These are phyloP conservation scores for Calonectria crousiana DNA, from an alignment of 2,329 filamentous ascomycete species.

Conservation along the genomic window DNA sequence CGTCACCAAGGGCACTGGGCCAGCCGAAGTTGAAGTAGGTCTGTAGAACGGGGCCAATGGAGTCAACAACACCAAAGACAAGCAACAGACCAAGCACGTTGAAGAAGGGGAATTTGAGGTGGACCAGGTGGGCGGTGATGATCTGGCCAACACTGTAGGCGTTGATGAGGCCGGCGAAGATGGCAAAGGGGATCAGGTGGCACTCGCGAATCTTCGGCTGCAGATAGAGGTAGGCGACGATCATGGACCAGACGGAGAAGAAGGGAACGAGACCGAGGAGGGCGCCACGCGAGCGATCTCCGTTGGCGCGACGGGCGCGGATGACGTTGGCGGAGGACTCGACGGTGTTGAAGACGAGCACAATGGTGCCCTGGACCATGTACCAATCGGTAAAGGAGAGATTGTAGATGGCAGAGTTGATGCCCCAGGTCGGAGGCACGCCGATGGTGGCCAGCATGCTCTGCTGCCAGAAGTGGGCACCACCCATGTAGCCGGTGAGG, in stretches of 20 bases:
- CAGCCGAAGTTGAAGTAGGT: conserved; percentile 74
- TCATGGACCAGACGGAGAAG: conserved; percentile 80
- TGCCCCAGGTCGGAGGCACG: conserved; percentile 70
- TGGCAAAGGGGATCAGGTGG: conserved; percentile 88
- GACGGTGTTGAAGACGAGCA: conserved; percentile 88
- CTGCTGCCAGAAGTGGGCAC: conserved; percentile 93
- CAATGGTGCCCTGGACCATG: conserved; percentile 84
- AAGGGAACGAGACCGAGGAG: conserved; percentile 88
- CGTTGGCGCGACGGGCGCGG: conserved; percentile 79
- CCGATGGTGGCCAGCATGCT: conserved; percentile 80
- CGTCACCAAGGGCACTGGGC: conserved; percentile 80
- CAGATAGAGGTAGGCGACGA: conserved; percentile 83
- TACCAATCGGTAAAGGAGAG: conserved; percentile 94
- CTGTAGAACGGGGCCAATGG: conserved; percentile 77
- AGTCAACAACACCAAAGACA: conserved; percentile 82
- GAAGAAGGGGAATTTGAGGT: conserved; percentile 88
- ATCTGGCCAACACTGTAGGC: conserved; percentile 96
- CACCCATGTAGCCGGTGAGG: conserved; percentile 86
- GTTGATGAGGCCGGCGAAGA: conserved; percentile 91
- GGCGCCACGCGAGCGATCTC: conserved; percentile 78
- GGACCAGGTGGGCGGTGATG: conserved; percentile 93
- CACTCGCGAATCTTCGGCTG: conserved; percentile 85
- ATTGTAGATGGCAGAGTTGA: conserved; percentile 80
- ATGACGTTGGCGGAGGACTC: conserved; percentile 88
- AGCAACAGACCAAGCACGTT: conserved; percentile 88